Percentiles rank a stretch among this genome's conserved stretches.
Conservation (phyloP, 2,329 filamentous ascomycete genomes). For the Phoma sp. region DNA sequence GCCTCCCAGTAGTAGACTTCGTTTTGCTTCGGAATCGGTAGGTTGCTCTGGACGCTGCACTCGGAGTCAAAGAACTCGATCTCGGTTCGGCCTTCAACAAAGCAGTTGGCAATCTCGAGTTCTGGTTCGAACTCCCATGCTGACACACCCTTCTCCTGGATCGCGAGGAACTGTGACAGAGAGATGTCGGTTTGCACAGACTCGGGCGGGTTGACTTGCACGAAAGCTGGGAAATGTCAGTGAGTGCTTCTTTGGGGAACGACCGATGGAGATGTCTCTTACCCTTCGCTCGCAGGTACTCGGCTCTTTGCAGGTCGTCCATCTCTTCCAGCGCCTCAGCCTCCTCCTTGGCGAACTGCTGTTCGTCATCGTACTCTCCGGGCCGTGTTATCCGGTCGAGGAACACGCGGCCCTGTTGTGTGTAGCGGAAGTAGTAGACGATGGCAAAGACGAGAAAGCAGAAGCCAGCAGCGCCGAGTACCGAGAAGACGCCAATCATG, state of each 20-base stretch:
- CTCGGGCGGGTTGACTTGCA: constrained; percentile 92
- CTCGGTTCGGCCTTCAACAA: constrained; percentile 94
- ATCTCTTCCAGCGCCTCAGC: constrained; percentile 92
- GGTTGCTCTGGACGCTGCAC: constrained; percentile 95
- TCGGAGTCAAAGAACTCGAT: constrained; percentile 99
- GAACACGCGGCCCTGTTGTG: constrained; percentile 84
- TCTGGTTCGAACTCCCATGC: constrained; percentile 99
- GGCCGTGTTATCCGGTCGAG: constrained; percentile 92
- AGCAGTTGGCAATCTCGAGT: constrained; percentile 97
- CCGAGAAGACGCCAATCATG: constrained; percentile 92
- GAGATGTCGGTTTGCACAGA: constrained; percentile 97
- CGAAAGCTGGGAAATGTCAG: constrained; percentile 71
- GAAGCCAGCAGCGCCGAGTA: constrained; percentile 87
- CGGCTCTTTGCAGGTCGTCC: constrained; percentile 89
- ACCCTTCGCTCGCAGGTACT: constrained; percentile 97
- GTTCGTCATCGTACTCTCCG: constrained; percentile 97
- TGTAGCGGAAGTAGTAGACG: constrained; percentile 95
- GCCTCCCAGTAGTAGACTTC: constrained; percentile 99
- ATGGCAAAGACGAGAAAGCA: constrained; percentile 80
- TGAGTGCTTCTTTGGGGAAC: not conserved
- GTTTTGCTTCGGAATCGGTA: constrained; percentile 97
- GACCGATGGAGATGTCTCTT: constrained; percentile 37
- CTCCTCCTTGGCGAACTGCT: constrained; percentile 92
- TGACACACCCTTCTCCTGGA: constrained; percentile 99
- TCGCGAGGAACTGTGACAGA: constrained; percentile 94